Percentiles rank a stretch among this genome's conserved stretches.
These are phyloP conservation scores for Yamadazyma triangularis DNA, from an alignment of 1,139 yeast species.

Conservation along the genomic window DNA sequence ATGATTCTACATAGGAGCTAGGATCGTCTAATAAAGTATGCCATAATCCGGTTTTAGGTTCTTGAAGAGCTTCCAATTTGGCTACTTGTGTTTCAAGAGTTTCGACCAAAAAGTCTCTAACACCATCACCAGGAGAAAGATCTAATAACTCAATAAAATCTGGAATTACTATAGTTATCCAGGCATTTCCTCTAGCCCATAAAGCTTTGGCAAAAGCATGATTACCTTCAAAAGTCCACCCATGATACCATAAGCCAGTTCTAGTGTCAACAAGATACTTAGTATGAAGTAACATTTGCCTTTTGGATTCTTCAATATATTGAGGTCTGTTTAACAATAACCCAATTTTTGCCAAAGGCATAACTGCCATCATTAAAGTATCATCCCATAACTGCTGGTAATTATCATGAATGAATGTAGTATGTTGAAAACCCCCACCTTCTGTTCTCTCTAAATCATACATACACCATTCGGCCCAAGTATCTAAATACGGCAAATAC, in stretches of 20 bases:
- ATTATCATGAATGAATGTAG: slow-evolving; percentile 25
- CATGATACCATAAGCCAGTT: slow-evolving; percentile 30
- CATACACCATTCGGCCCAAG: slow-evolving; percentile 34
- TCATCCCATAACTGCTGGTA: slow-evolving; percentile 32
- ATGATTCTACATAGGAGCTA: slow-evolving; percentile 25
- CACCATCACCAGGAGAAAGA: slow-evolving; percentile 18
- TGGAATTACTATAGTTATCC: slow-evolving; percentile 34
- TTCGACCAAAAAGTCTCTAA: slow-evolving; percentile 20
- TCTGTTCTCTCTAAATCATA: slow-evolving; percentile 23
- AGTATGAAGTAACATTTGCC: slow-evolving; percentile 27
- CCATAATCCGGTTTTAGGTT: slow-evolving; percentile 24
- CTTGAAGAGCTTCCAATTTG: slow-evolving; percentile 20
- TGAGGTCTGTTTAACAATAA: slow-evolving; percentile 20
- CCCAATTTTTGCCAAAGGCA: slow-evolving; percentile 31
- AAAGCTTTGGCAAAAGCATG: slow-evolving; percentile 27
- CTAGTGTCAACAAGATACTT: slow-evolving; percentile 23
- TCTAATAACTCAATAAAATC: slow-evolving; percentile 26
- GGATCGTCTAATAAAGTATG: slow-evolving; percentile 28
- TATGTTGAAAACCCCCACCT: slow-evolving; percentile 33
- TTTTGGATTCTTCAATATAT: slow-evolving; percentile 28
- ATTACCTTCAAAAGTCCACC: slow-evolving; percentile 26
- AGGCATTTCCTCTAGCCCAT: slow-evolving; percentile 35
- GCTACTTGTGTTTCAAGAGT: slow-evolving; percentile 23
- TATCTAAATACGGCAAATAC: slow-evolving; percentile 23
- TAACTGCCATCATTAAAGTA: slow-evolving; percentile 31